phyloP scores from a whole-genome alignment of 345 rosid genomes.

The Lumnitzera littorea region DNA sequence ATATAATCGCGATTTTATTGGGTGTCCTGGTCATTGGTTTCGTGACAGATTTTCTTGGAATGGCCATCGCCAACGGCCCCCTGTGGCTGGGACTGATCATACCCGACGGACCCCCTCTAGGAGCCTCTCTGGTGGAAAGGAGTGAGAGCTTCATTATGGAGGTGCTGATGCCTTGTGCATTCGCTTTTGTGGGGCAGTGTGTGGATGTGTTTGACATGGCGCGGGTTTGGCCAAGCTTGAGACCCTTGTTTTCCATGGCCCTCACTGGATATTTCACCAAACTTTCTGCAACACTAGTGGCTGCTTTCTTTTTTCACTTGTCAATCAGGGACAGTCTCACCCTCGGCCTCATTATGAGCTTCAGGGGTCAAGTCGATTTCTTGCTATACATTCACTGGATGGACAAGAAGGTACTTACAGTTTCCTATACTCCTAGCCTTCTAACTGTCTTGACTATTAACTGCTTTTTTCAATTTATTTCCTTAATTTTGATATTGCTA shows the following conservation, averaged over 20 bases:
- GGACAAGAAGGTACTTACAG: slow-evolving; percentile 11
- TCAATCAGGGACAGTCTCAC: slow-evolving; percentile 24
- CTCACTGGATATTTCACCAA: slow-evolving; percentile 15
- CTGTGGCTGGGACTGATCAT: slow-evolving; percentile 27
- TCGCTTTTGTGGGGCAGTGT: slow-evolving; percentile 20
- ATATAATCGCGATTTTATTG: background rate
- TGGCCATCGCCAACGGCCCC: slow-evolving; percentile 8
- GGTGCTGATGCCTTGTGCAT: slow-evolving; percentile 22
- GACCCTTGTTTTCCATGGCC: background rate
- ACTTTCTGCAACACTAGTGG: slow-evolving; percentile 17
- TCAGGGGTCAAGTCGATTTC: slow-evolving; percentile 25
- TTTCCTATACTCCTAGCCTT: background rate
- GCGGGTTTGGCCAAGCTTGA: background rate
- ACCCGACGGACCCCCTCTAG: slow-evolving; percentile 27
- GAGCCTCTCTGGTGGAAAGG: slow-evolving; percentile 28
- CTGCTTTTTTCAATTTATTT: too few species aligned
- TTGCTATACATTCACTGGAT: slow-evolving; percentile 7
- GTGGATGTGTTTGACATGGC: slow-evolving; percentile 5
- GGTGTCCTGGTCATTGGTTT: background rate
- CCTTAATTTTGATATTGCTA: too few species aligned
- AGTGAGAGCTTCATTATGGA: slow-evolving; percentile 20
- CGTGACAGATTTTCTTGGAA: slow-evolving; percentile 15
- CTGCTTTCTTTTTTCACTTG: slow-evolving; percentile 19
- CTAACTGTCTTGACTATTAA: too few species aligned
- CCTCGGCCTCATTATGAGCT: slow-evolving; percentile 29